phyloP scores from a whole-genome alignment of 2,329 filamentous ascomycete species.

The Aspergillus calidoustus region DNA sequence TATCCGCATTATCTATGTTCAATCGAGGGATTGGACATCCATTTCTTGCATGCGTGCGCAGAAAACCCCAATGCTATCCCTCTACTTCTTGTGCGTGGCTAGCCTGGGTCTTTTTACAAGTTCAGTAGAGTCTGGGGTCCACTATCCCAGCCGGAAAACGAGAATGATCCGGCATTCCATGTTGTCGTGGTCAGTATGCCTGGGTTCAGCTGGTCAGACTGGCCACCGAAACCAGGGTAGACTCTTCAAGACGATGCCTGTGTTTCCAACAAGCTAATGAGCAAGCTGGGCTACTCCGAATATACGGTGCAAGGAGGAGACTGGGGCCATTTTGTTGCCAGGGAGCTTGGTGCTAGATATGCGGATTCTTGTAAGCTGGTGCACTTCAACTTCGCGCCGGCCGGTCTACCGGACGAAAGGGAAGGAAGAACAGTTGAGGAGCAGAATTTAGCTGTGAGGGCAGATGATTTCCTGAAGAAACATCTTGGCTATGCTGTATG shows the following conservation, averaged over 20 bases:
- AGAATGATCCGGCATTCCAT: constrained; percentile 8
- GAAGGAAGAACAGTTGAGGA: constrained; percentile 5
- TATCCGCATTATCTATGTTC: neutral
- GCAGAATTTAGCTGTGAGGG: neutral
- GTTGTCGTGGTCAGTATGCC: constrained; percentile 16
- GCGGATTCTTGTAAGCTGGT: constrained; percentile 4
- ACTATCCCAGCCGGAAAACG: neutral
- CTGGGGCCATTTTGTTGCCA: constrained; percentile 16
- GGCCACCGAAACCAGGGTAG: constrained; percentile 6
- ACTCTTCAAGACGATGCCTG: constrained; percentile 13
- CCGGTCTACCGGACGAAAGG: neutral
- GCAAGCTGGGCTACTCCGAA: constrained; percentile 9
- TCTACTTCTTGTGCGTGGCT: constrained; percentile 16
- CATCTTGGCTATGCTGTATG: constrained; percentile 20
- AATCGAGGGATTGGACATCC: constrained; percentile 12
- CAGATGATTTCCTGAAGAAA: constrained; percentile 10
- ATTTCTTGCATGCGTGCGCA: constrained; percentile 9
- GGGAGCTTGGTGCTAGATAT: constrained; percentile 13
- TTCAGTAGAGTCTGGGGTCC: constrained; percentile 14
- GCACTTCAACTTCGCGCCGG: constrained; percentile 14
- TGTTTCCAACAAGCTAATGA: constrained; percentile 12
- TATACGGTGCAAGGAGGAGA: constrained; percentile 17
- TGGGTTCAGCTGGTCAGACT: constrained; percentile 18
- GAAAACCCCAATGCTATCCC: constrained; percentile 5
- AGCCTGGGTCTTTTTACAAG: constrained; percentile 19